Evolutionary conservation across 2,329 filamentous ascomycete genomes (phyloP), one percentile per base, ranked within the genome.

Genomic region (Fusarium papillatum): DNA sequence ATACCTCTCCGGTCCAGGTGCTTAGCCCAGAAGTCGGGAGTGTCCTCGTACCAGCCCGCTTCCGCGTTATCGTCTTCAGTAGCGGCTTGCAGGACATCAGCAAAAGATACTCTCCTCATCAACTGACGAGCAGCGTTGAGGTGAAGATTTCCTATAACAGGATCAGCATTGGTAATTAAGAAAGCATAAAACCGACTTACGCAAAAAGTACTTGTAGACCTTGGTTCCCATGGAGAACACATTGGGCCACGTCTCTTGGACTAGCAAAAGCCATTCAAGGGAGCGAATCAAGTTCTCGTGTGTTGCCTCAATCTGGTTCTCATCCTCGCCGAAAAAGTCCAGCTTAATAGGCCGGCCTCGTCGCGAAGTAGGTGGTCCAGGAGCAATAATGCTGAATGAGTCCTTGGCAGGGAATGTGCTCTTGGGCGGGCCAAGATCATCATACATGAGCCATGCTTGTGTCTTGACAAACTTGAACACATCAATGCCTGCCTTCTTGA

Each of bases 121-220:
- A 92, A 83, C 38, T 86, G 84, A 36, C 90, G 88, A 16, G 90
- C 90, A 6, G 91, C 90, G 46, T 87, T 86, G 9, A 93, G 83
- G 63, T 88, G 87, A 75, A 86, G 85, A 59, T 87, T 82, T 78
- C 86, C 89, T 91, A 68, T 48, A 29, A 31, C 10, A 34, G 19
- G 39, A 41, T 80, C 64, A 80, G 74, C 22, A 7, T 19, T n/a
- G 17, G 14, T 19, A 11, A 48, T 29, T 6, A 36, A 26, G 41
- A 46, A 24, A 26, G 26, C 36, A 11, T 9, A 2, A 43, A 11
- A 6, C 9, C 24, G 2, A 90, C 95, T 88, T 90, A 97, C 95
- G 90, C 59, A 98, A 88, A 80, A 98, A 95, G 72, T 93, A 92
- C 80, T 94, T 94, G 85, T 98, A 95, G n/a, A 96, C 90, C 78